These are phyloP conservation scores for Xanthoceras sorbifolium DNA, from an alignment of 345 rosid species.

Conservation along the genomic window DNA sequence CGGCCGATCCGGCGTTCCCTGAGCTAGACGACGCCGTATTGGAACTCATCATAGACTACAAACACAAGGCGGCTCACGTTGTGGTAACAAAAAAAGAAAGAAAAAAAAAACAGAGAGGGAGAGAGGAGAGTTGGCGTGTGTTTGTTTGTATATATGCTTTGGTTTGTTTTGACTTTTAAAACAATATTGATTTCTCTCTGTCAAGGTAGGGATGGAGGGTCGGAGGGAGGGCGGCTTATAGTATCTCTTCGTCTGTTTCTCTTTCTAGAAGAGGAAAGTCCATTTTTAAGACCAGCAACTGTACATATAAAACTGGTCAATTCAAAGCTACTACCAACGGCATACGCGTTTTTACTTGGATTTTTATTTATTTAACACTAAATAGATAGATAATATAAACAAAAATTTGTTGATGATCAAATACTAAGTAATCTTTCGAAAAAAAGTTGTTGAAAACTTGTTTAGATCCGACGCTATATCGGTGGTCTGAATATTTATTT, in stretches of 20 bases:
- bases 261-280: background rate
- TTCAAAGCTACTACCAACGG: no score
- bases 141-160: no score
- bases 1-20: constrained; percentile 70
- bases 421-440: no score
- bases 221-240: no score
- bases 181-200: background rate
- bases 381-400: no score
- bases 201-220: no score
- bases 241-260: background rate
- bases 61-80: background rate
- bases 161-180: constrained; percentile 16
- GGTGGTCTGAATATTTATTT: no score
- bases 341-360: no score
- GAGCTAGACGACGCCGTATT: constrained; percentile 70
- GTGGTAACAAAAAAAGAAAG: background rate
- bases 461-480: no score
- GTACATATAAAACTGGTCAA: background rate
- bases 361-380: no score
- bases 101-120: background rate
- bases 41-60: constrained; percentile 41
- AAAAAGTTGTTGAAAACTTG: no score
- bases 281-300: background rate
- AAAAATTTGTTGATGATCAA: no score
- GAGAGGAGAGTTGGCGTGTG: background rate